Evolutionary conservation across 495 filamentous ascomycete genomes (phyloP), one percentile per base, ranked within the genome.

Genomic region (Aspergillus hancockii): DNA sequence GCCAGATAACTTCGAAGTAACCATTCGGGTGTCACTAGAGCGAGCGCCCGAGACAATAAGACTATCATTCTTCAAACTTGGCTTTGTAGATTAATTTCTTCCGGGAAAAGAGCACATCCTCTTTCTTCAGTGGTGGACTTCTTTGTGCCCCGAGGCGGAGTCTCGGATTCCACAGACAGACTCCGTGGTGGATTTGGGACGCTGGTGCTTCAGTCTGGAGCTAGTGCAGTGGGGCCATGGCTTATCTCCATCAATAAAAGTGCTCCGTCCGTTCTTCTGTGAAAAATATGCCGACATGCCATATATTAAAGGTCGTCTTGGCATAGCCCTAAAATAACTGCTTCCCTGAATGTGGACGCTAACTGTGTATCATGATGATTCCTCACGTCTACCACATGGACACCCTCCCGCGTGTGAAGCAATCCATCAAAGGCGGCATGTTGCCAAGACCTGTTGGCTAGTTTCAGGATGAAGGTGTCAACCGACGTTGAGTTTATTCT

Each of bases 71-170:
- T 41, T 6, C 16, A 14, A 41, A 12, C n/a, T 47, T 47, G 18
- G 12, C 9, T 47, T 47, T 22, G 21, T n/a, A 22, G 43, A n/a
- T 23, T 23, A 14, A 14, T 9, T 23, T 3, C 18, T 47, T 22
- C 19, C 19, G 43, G 43, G 23, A n/a, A 45, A 36, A 36, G 8
- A 9, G 41, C 41, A 13, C 16, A 47, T 47, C 19, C 43, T n/a
- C 23, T 22, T 47, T 47, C 50, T 32, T 55, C 36, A 46, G 52
- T 55, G 52, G 36, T 55, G 52, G 52, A 55, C 52, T 45, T 41
- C 25, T 23, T 45, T 19, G 22, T 55, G 32, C 25, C 23, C 38
- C 41, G 38, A 22, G 18, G 52, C 52, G 52, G 52, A 55, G 52
- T 45, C 38, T 12, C 43, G 19, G 19, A 47, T 22, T 21, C 19